Conservation (phyloP, 2,329 filamentous ascomycete species). For the Ascocoryne sarcoides region DNA sequence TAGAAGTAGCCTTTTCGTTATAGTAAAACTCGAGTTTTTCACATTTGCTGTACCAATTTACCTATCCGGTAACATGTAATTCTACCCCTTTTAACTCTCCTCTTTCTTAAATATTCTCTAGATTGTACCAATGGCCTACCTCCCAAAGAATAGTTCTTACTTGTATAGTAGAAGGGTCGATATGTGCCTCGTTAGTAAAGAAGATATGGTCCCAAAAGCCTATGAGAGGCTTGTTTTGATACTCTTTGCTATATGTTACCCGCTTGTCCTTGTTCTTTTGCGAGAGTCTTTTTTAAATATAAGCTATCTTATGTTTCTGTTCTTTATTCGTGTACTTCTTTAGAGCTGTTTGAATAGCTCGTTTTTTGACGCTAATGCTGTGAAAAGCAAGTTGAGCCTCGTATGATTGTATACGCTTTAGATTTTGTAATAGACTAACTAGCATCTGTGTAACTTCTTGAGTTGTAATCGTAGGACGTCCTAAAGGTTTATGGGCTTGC, state of each 20-base stretch:
- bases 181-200: constrained; percentile 8
- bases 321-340: constrained; percentile 4
- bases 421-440: no score
- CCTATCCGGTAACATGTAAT: neutral
- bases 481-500: no score
- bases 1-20: neutral
- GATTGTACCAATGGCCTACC: constrained; percentile 1
- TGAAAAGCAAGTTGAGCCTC: constrained; percentile 3
- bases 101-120: no score
- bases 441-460: no score
- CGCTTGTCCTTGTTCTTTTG: constrained; percentile 2
- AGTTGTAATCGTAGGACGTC: no score
- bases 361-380: neutral
- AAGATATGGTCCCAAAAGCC: constrained; percentile 3
- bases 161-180: constrained; percentile 1
- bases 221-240: neutral
- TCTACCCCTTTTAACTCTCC: no score
- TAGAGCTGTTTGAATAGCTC: constrained; percentile 1
- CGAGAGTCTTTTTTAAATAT: no score
- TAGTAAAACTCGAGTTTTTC: neutral
- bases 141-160: constrained; percentile 3
- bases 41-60: neutral
- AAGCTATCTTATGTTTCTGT: constrained; percentile 3
- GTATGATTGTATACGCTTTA: constrained; percentile 3
- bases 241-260: neutral